These are phyloP conservation scores for Fragilariopsis cylindrus DNA, from an alignment of 108 stramenopile species.

Conservation along the genomic window DNA sequence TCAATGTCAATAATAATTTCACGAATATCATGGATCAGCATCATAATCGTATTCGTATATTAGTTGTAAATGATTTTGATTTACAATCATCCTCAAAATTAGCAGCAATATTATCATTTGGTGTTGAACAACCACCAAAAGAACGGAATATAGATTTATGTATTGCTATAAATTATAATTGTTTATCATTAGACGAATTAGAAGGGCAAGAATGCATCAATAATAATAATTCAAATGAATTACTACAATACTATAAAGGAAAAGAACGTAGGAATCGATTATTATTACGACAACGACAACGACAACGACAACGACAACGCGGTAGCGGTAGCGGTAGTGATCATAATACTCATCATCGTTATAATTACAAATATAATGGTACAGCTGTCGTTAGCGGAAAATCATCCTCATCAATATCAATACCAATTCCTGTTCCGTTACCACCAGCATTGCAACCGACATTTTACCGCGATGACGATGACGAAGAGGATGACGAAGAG, in stretches of 20 bases:
- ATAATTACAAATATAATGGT: too few species aligned
- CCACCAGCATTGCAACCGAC: too few species aligned
- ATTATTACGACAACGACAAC: too few species aligned
- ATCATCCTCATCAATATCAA: too few species aligned
- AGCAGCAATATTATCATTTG: background rate
- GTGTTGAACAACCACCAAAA: background rate
- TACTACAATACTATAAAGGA: background rate
- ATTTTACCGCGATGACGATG: background rate
- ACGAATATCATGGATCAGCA: too few species aligned
- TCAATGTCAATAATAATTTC: background rate
- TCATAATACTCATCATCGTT: too few species aligned
- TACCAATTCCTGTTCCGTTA: too few species aligned
- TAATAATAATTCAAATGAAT: background rate
- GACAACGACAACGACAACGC: too few species aligned
- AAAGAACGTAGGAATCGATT: background rate
- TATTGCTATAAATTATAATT: background rate
- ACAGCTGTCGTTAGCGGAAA: too few species aligned
- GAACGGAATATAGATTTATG: conserved; percentile 9
- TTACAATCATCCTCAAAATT: background rate
- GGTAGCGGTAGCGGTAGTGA: too few species aligned
- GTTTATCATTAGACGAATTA: background rate
- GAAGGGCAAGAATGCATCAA: background rate
- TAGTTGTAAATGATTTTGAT: conserved; percentile 10
- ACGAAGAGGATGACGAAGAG: background rate
- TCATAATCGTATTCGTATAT: background rate